These are phyloP conservation scores for Delphinella strobiligena DNA, from an alignment of 2,329 filamentous ascomycete species.

Conservation along the genomic window DNA sequence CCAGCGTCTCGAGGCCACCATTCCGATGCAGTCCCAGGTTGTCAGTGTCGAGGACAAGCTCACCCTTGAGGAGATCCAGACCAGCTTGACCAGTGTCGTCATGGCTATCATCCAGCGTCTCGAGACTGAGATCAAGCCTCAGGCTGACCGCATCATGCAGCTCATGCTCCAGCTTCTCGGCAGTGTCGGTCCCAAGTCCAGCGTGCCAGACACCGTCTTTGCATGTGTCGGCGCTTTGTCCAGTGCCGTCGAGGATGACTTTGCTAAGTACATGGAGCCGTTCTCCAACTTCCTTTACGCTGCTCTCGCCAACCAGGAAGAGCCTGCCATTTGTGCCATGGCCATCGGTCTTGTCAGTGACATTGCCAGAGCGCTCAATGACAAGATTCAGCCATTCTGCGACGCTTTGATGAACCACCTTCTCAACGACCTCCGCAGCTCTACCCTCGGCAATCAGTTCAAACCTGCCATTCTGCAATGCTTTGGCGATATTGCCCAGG, in stretches of 20 bases:
- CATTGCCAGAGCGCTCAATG: conserved; percentile 81
- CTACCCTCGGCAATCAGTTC: conserved; percentile 84
- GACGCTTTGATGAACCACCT: conserved; percentile 98
- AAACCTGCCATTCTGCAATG: conserved; percentile 97
- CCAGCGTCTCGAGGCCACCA: conserved; percentile 79
- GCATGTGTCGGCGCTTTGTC: conserved; percentile 85
- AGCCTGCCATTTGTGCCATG: conserved; percentile 87
- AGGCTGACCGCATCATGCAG: conserved; percentile 90
- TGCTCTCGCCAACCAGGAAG: conserved; percentile 88
- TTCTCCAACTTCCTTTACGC: conserved; percentile 90
- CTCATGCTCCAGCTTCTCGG: conserved; percentile 69
- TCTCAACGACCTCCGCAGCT: conserved; percentile 79
- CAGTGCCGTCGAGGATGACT: conserved; percentile 82
- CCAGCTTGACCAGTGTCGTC: conserved; percentile 80
- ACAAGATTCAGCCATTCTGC: conserved; percentile 87
- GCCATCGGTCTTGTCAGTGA: conserved; percentile 96
- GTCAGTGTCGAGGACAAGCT: conserved; percentile 96
- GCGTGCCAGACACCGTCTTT: conserved; percentile 87
- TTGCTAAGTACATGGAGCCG: conserved; percentile 93
- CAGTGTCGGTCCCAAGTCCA: conserved; percentile 72
- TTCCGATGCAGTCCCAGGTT: conserved; percentile 81
- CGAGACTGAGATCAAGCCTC: conserved; percentile 80
- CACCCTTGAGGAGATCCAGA: conserved; percentile 94
- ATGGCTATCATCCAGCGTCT: conserved; percentile 84
- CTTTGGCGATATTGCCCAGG: conserved; percentile 93